These are phyloP conservation scores for Austroboletus olivaceoglutinosus DNA, from an alignment of 1,284 basidiomycete genomes.

Conservation along the genomic window DNA sequence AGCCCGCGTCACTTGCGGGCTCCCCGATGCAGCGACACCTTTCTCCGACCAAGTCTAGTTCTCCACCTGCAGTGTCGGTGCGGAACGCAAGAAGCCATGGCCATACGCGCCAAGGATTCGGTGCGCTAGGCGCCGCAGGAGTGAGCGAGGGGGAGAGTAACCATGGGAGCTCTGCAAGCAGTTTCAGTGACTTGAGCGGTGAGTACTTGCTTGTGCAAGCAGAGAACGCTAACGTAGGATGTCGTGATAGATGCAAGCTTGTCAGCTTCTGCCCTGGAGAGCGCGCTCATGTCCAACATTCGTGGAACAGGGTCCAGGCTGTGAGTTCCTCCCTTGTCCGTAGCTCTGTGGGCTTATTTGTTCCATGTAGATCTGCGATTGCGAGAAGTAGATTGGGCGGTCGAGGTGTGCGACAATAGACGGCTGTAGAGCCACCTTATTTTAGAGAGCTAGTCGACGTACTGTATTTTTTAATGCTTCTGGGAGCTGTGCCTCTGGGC, in stretches of 20 bases:
- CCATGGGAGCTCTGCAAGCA: slow-evolving; percentile 68
- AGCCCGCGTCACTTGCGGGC: slow-evolving; percentile 14
- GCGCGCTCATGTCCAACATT: slow-evolving; percentile 58
- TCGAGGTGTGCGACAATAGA: slow-evolving; percentile 33
- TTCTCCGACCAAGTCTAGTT: slow-evolving; percentile 55
- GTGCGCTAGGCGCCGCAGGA: slow-evolving; percentile 36
- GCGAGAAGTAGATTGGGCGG: slow-evolving; percentile 42
- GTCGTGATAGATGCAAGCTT: slow-evolving; percentile 56
- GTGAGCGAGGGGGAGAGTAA: slow-evolving; percentile 61
- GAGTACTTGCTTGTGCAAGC: slow-evolving; percentile 21
- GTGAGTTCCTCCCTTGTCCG: slow-evolving; percentile 15
- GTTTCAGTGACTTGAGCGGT: slow-evolving; percentile 83
- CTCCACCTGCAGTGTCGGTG: slow-evolving; percentile 56
- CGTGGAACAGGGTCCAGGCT: slow-evolving; percentile 27
- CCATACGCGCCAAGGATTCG: slow-evolving; percentile 40
- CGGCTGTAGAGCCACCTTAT: background rate
- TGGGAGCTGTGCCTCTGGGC: slow-evolving; percentile 1
- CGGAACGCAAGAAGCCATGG: slow-evolving; percentile 50
- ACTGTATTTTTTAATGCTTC: slow-evolving; percentile 8
- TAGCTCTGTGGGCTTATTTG: background rate
- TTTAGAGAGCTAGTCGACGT: background rate
- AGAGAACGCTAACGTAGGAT: slow-evolving; percentile 2
- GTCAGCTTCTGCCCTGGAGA: slow-evolving; percentile 72
- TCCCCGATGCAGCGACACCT: slow-evolving; percentile 53
- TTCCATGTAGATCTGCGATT: slow-evolving; percentile 42